A percentile compares a stretch with the other conserved stretches of the same genome.
These are phyloP conservation scores for Setomelanomma holmii DNA, from an alignment of 2,329 filamentous ascomycete genomes.

Conservation along the genomic window DNA sequence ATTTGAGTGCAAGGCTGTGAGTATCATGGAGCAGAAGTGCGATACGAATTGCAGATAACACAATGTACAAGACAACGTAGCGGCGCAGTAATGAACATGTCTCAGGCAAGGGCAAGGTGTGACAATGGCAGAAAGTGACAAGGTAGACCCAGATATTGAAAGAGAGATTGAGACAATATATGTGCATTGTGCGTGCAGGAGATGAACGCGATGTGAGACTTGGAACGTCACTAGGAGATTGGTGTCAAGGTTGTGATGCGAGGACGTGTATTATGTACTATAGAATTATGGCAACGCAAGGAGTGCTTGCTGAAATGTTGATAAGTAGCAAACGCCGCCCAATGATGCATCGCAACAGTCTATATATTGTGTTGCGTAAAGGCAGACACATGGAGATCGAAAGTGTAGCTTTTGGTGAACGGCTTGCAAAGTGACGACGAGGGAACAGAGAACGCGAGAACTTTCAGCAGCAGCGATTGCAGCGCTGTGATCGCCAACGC, in stretches of 20 bases:
- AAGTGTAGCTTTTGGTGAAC: too few species aligned
- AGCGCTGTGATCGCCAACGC: too few species aligned
- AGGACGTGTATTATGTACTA: neutral
- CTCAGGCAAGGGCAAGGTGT: neutral
- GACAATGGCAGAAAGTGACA: neutral
- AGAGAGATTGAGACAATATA: neutral
- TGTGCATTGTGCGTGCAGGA: neutral
- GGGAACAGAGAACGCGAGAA: too few species aligned
- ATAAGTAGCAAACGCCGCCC: conserved; percentile 18
- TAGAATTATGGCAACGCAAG: neutral
- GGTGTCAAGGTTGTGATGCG: neutral
- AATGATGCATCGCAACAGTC: conserved; percentile 16
- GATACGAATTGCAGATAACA: too few species aligned
- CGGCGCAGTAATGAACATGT: neutral
- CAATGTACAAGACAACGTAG: neutral
- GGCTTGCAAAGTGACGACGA: too few species aligned
- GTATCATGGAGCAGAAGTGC: neutral
- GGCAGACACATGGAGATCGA: too few species aligned
- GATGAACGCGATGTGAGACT: neutral
- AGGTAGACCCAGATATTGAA: neutral
- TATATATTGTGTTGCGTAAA: conserved; percentile 2
- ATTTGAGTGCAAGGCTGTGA: neutral
- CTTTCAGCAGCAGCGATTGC: too few species aligned
- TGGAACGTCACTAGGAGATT: neutral
- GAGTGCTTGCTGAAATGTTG: conserved; percentile 2